These are phyloP conservation scores for Trichosporon faecale DNA, from an alignment of 1,284 basidiomycete genomes.

Conservation along the genomic window DNA sequence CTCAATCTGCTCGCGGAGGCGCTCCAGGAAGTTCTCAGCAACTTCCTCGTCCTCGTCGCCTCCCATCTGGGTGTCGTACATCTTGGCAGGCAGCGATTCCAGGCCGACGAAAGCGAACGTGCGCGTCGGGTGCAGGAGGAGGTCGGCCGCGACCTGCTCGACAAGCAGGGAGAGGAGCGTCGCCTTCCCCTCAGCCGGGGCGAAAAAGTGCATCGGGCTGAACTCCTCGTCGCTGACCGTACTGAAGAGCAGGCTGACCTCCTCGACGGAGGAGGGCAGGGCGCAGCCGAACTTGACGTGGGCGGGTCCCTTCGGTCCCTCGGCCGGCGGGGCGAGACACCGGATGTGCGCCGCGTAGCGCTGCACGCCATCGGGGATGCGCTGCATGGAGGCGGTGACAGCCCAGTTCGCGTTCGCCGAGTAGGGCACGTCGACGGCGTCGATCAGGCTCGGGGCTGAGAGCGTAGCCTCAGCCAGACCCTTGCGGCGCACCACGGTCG, in stretches of 20 bases:
- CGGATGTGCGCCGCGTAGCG: not conserved
- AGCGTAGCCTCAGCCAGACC: not conserved
- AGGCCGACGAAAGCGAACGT: not conserved
- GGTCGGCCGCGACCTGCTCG: constrained; percentile 2
- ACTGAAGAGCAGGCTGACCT: not conserved
- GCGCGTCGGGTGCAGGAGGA: not conserved
- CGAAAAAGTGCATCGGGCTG: not conserved
- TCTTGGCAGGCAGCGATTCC: not conserved
- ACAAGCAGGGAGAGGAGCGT: not conserved
- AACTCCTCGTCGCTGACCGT: not conserved
- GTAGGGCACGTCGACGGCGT: not conserved
- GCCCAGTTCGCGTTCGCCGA: not conserved
- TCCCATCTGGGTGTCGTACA: not conserved
- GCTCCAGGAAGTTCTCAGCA: not conserved
- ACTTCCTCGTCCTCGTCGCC: not conserved
- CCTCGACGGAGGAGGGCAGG: not conserved
- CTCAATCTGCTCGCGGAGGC: not conserved
- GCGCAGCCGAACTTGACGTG: not conserved
- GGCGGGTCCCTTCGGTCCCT: not conserved
- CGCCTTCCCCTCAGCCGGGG: not conserved
- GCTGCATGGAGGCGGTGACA: not conserved
- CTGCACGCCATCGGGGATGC: not conserved
- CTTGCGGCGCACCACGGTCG: not conserved
- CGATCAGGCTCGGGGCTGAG: not conserved
- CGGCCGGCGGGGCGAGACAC: not conserved